Conservation (phyloP, 1,284 basidiomycete species). For the Kalmanozyma brasiliensis region DNA sequence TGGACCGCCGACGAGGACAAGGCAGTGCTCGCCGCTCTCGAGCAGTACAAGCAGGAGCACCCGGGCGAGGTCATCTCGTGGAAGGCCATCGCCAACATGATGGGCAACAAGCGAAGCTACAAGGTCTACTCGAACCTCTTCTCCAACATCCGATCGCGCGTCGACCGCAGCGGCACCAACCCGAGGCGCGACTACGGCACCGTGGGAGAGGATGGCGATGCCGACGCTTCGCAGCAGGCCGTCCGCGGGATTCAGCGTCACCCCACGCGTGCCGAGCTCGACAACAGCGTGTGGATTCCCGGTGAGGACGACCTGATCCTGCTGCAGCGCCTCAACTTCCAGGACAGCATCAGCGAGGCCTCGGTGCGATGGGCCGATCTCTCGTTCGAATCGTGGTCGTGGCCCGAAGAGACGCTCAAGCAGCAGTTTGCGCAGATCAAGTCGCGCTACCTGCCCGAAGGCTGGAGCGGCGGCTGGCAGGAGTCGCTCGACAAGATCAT, state of each 20-base stretch:
- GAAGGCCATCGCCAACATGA: slow-evolving; percentile 43
- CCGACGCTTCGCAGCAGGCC: slow-evolving; percentile 26
- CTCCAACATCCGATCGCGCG: slow-evolving; percentile 41
- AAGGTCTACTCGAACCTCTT: slow-evolving; percentile 49
- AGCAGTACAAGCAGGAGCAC: slow-evolving; percentile 43
- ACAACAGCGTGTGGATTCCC: slow-evolving; percentile 45
- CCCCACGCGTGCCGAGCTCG: slow-evolving; percentile 38
- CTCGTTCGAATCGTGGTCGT: slow-evolving; percentile 40
- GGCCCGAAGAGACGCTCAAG: slow-evolving; percentile 41
- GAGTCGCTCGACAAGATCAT: slow-evolving; percentile 47
- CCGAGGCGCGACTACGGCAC: slow-evolving; percentile 32
- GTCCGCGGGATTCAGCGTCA: slow-evolving; percentile 31
- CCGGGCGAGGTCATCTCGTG: slow-evolving; percentile 45
- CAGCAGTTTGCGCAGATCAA: slow-evolving; percentile 47
- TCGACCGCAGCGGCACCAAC: slow-evolving; percentile 26
- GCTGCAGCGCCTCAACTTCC: slow-evolving; percentile 50
- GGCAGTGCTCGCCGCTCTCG: slow-evolving; percentile 40
- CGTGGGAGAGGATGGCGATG: slow-evolving; percentile 12
- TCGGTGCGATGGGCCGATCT: slow-evolving; percentile 33
- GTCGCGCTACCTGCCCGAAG: slow-evolving; percentile 40
- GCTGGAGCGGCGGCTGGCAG: slow-evolving; percentile 36
- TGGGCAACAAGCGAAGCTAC: slow-evolving; percentile 51
- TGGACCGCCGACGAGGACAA: slow-evolving; percentile 50
- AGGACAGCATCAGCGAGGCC: slow-evolving; percentile 18
- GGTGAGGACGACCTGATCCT: slow-evolving; percentile 46